phyloP scores from a whole-genome alignment of 1,284 basidiomycete genomes.

The Cutaneotrichosporon cyanovorans region DNA sequence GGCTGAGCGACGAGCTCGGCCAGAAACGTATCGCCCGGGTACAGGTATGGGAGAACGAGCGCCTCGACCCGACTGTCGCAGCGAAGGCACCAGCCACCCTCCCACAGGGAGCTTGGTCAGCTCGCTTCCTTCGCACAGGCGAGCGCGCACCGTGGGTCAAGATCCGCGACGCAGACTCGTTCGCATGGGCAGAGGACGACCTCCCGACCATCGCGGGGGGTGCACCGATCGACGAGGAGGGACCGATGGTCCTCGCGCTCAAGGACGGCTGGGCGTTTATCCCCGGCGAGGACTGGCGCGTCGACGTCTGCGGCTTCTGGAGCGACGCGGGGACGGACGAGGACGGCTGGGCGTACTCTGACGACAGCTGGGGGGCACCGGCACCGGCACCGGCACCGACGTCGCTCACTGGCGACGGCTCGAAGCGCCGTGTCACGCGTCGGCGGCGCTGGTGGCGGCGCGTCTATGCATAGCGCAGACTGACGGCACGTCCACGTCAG shows the following conservation, averaged over 20 bases:
- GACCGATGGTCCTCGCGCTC: conserved; percentile 29
- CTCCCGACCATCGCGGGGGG: no score
- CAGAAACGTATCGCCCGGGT: conserved; percentile 28
- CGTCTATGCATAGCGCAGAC: conserved; percentile 1
- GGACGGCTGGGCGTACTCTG: conserved; percentile 44
- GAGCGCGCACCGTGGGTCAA: conserved; percentile 42
- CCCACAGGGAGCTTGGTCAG: conserved; percentile 25
- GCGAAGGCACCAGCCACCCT: conserved; percentile 13
- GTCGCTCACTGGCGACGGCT: no score
- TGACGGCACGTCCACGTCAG: no score
- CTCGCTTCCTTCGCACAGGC: conserved; percentile 27
- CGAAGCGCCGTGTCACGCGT: conserved; percentile 10
- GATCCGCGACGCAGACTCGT: conserved; percentile 8
- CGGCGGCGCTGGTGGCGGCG: conserved; percentile 18
- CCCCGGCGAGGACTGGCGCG: conserved; percentile 43
- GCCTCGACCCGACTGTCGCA: conserved; percentile 35
- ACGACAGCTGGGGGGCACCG: conserved; percentile 39
- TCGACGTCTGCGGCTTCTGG: conserved; percentile 41
- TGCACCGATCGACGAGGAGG: conserved; percentile 16
- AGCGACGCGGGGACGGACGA: conserved; percentile 31
- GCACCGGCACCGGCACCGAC: conserved; percentile 1
- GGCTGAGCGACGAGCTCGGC: conserved; percentile 33
- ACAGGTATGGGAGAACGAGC: conserved; percentile 45
- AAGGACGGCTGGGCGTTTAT: conserved; percentile 40
- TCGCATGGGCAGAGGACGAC: conserved; percentile 23